Percentiles rank a stretch among this genome's conserved stretches.
phyloP scores from a whole-genome alignment of 78 protist genomes.

The Dictyostelium discoideum region dicty_2.7 NC_007088.5:7474001-7474500 shows the following conservation, averaged over 20 bases:
- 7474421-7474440: no score
- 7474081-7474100: background rate
- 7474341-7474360: background rate
- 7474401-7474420: background rate
- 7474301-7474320: background rate
- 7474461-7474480: background rate
- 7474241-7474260: background rate
- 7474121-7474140: background rate
- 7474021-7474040: background rate
- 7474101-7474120: background rate
- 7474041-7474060: background rate
- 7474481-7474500: background rate
- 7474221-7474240: background rate
- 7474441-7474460: background rate
- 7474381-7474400: background rate
- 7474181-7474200: background rate
- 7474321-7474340: background rate
- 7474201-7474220: background rate
- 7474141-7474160: background rate
- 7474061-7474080: background rate
- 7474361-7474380: background rate
- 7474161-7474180: background rate
- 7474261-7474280: background rate
- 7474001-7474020: no score
- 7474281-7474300: background rate